These are phyloP conservation scores for Geotrichum candidum DNA, from an alignment of 1,139 yeast species.

Conservation along the genomic window DNA sequence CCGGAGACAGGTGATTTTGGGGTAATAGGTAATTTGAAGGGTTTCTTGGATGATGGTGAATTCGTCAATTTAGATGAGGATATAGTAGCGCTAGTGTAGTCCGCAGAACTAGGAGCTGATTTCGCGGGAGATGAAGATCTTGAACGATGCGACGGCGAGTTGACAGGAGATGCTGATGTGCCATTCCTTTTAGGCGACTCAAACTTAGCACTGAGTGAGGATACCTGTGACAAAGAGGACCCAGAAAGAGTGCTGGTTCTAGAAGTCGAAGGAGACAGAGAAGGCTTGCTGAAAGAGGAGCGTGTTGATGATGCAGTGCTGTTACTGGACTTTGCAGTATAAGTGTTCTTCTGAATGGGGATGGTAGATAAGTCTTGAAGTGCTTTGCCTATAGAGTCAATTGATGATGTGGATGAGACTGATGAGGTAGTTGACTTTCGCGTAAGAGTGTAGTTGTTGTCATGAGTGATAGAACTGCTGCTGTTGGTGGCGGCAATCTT, in stretches of 20 bases:
- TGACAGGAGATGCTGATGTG: neutral
- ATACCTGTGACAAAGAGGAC: constrained; percentile 8
- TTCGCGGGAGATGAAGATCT: neutral
- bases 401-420: neutral
- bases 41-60: neutral
- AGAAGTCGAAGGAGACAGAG: neutral
- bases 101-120: neutral
- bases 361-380: neutral
- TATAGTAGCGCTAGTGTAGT: neutral
- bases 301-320: neutral
- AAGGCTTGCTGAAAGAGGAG: neutral
- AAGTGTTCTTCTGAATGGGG: constrained; percentile 1
- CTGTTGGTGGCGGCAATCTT: neutral
- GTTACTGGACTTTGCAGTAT: neutral
- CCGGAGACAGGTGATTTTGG: neutral
- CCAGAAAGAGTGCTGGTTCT: neutral
- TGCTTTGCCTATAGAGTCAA: constrained; percentile 6
- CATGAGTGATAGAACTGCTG: neutral
- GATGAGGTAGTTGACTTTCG: constrained; percentile 2
- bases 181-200: neutral
- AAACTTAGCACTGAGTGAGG: constrained; percentile 10
- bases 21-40: neutral
- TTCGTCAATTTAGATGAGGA: neutral
- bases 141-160: neutral
- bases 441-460: neutral